Evolutionary conservation across 2,329 filamentous ascomycete genomes (phyloP), one percentile per base, ranked within the genome.

Genomic region (Trichoderma sp.): DNA sequence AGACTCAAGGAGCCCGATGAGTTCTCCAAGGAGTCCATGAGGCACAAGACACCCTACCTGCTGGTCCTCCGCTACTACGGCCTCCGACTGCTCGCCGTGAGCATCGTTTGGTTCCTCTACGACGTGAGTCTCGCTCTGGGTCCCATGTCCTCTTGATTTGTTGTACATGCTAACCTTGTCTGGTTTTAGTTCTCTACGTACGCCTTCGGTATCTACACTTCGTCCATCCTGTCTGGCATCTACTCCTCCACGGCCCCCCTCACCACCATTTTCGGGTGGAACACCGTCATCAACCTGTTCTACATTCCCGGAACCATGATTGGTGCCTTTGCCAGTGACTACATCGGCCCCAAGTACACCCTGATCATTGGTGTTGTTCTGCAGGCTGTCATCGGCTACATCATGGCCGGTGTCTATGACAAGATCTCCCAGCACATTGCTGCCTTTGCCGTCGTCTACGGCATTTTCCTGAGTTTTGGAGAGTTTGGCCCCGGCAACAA

Each of bases 241-340:
- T 88, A 90, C 52, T 86, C 87, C 11, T 75, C 83, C 0, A 74
- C 77, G 5, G 83, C 87, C 0, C 86, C 90, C 0, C 82, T 97
- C 1, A 95, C 92, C 76, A 91, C 91, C 71, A 82, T 89, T 13
- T 94, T 97, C 70, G 94, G 93, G 51, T 97, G 93, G 93, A 94
- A 93, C 76, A 93, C 91, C 0, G 86, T 97, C 52, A 89, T 96
- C 82, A 97, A 96, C 78, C 82, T 93, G 71, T 97, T 97, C 79
- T 96, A 96, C 79, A 86, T 97, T 59, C 94, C 93, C 0, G 94
- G 94, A 1, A 92, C 92, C 28, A 83, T 94, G 64, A 79, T 91
- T 4, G 94, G 94, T 24, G 91, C 92, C 0, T 91, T 91, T 68
- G 82, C 91, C 7, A 91, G 89, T 30, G 94, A 97, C 79, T 89